A percentile compares a stretch with the other conserved stretches of the same genome.
These are phyloP conservation scores for Phanerodontia chrysosporium DNA, from an alignment of 768 basidiomycete genomes.

Conservation along the genomic window DNA sequence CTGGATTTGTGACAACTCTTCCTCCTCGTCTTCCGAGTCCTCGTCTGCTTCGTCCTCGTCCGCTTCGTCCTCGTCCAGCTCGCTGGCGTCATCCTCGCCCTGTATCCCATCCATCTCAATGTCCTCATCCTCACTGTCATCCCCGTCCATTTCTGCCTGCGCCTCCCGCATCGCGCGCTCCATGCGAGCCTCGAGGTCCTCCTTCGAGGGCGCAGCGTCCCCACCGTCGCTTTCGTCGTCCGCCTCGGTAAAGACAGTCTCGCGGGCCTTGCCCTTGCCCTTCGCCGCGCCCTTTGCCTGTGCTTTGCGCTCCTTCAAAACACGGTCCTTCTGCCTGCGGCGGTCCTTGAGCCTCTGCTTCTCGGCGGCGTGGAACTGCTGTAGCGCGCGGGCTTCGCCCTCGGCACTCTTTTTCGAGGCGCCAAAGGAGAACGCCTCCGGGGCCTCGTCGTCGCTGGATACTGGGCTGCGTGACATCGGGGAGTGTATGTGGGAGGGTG, in stretches of 20 bases:
- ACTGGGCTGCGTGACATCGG: slow-evolving; percentile 5
- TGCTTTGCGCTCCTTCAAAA: slow-evolving; percentile 44
- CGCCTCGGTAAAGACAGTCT: slow-evolving; percentile 8
- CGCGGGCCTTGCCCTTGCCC: slow-evolving; percentile 15
- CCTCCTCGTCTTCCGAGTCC: slow-evolving; percentile 14
- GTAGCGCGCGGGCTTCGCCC: slow-evolving; percentile 33
- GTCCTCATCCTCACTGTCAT: slow-evolving; percentile 25
- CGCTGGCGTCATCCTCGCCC: too few relatives aligned
- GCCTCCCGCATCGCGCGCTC: slow-evolving; percentile 38
- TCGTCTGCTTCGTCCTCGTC: slow-evolving; percentile 9
- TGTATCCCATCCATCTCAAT: slow-evolving; percentile 18
- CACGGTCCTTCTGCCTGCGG: slow-evolving; percentile 46
- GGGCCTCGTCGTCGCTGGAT: slow-evolving; percentile 40
- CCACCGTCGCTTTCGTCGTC: slow-evolving; percentile 18
- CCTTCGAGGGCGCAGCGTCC: background rate
- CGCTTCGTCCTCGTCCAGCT: slow-evolving; percentile 20
- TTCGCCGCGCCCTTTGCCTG: slow-evolving; percentile 9
- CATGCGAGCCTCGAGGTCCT: slow-evolving; percentile 33
- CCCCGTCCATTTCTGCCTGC: slow-evolving; percentile 25
- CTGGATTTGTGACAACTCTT: background rate
- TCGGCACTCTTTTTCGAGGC: slow-evolving; percentile 40
- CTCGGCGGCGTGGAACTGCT: slow-evolving; percentile 33
- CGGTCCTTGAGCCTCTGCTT: slow-evolving; percentile 38
- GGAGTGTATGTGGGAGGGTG: background rate
- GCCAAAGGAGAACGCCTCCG: slow-evolving; percentile 46